Evolutionary conservation across 208 protist genomes (phyloP).

Genomic region (Wallacemonas sp.): DNA sequence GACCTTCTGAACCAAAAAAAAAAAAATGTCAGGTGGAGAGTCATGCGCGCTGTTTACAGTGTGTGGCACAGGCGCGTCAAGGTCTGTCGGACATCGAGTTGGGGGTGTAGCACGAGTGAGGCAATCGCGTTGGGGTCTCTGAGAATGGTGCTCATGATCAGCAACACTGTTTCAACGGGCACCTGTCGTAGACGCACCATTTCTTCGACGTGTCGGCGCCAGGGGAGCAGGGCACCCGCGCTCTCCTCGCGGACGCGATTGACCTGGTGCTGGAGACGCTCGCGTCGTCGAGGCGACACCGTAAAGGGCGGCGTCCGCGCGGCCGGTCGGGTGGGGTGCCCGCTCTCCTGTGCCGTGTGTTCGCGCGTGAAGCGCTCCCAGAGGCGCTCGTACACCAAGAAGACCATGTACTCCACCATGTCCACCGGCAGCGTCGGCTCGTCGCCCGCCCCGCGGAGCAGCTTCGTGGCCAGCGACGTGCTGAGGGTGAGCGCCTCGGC

Average conservation of each 20-base stretch:
- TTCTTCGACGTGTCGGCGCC: not conserved
- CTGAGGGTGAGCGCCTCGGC: not conserved
- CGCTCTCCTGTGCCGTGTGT: not conserved
- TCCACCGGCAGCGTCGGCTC: not conserved
- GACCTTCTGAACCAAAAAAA: too few species aligned
- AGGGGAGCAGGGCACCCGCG: not conserved
- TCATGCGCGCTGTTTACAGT: too few species aligned
- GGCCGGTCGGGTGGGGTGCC: not conserved
- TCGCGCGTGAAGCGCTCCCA: not conserved
- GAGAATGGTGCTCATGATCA: not conserved
- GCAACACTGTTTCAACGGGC: not conserved
- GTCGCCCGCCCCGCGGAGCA: not conserved
- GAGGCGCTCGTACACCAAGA: constrained; percentile 1
- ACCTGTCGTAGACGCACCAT: not conserved
- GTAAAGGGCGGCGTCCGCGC: not conserved
- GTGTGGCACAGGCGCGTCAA: not conserved
- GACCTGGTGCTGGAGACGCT: not conserved
- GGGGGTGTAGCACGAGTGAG: not conserved
- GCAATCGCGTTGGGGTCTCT: not conserved
- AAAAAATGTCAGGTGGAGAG: too few species aligned
- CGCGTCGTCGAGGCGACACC: not conserved
- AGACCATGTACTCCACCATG: not conserved
- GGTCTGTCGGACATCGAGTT: not conserved
- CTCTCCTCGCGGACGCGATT: constrained; percentile 3
- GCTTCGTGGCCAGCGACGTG: not conserved